Percentiles rank a stretch among this genome's conserved stretches.
These are phyloP conservation scores for Epichloe glyceriae DNA, from an alignment of 2,329 filamentous ascomycete species.

Conservation along the genomic window DNA sequence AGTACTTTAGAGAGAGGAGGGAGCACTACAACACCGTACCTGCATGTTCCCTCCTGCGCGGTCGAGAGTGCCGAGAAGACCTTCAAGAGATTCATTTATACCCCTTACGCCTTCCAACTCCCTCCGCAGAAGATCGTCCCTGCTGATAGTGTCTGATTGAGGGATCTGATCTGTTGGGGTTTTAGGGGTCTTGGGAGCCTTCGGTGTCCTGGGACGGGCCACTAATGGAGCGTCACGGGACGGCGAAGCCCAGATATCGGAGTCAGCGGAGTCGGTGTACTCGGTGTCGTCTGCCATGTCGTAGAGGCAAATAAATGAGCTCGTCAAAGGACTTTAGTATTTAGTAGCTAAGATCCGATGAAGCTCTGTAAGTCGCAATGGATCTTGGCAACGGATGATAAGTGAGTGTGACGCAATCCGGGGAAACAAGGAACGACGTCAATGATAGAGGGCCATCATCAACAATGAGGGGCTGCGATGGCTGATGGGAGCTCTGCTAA, in stretches of 20 bases:
- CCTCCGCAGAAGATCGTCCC: constrained; percentile 59
- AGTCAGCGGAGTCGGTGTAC: constrained; percentile 34
- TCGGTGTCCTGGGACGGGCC: constrained; percentile 26
- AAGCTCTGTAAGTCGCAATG: background rate
- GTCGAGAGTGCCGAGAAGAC: constrained; percentile 57
- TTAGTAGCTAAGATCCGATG: background rate
- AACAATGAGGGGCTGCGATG: background rate
- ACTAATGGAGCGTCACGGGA: constrained; percentile 18
- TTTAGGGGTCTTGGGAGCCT: constrained; percentile 34
- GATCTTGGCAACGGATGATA: no score
- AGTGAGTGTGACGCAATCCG: background rate
- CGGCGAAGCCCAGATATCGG: constrained; percentile 36
- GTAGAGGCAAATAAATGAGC: background rate
- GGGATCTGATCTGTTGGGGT: constrained; percentile 29
- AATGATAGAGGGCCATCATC: background rate
- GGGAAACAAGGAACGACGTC: background rate
- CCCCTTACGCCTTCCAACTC: constrained; percentile 75
- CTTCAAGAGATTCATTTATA: constrained; percentile 81
- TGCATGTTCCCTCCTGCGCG: constrained; percentile 67
- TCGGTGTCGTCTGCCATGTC: constrained; percentile 32
- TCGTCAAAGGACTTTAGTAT: background rate
- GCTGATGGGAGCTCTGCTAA: background rate
- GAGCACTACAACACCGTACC: constrained; percentile 27
- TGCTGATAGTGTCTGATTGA: constrained; percentile 38
- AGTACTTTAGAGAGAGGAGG: background rate